A percentile compares a stretch with the other conserved stretches of the same genome.
Evolutionary conservation across 2,329 filamentous ascomycete species (phyloP).

Genomic region (Incumbomyces delicatus): DNA sequence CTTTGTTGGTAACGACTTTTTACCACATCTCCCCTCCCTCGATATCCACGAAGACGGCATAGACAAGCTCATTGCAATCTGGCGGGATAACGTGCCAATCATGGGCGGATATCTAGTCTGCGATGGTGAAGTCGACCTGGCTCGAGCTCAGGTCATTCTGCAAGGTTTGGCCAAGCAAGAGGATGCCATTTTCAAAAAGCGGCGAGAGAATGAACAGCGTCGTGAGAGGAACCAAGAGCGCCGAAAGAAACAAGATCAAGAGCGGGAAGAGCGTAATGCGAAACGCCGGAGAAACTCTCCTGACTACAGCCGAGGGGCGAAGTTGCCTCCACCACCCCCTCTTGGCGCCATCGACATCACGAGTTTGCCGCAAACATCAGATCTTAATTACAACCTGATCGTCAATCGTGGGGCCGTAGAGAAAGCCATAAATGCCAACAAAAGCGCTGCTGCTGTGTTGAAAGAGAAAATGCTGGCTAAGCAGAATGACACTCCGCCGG

Average conservation of each 20-base stretch:
- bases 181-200: conserved; percentile 80
- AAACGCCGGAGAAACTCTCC: conserved; percentile 38
- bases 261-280: conserved; percentile 32
- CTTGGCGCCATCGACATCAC: conserved; percentile 14
- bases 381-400: conserved; percentile 78
- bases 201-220: conserved; percentile 76
- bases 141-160: conserved; percentile 77
- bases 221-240: conserved; percentile 70
- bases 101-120: conserved; percentile 97
- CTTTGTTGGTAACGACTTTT: conserved; percentile 96
- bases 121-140: conserved; percentile 82
- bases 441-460: conserved; percentile 81
- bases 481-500: conserved; percentile 24
- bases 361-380: conserved; percentile 17
- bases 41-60: conserved; percentile 97
- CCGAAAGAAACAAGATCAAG: conserved; percentile 60
- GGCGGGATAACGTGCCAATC: conserved; percentile 78
- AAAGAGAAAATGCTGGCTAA: conserved; percentile 63
- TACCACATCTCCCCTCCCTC: conserved; percentile 92
- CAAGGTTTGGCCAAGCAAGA: conserved; percentile 84
- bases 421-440: conserved; percentile 74
- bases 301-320: conserved; percentile 24
- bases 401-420: conserved; percentile 60
- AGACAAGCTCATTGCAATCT: conserved; percentile 90
- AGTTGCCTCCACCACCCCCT: conserved; percentile 36